Evolutionary conservation across 108 stramenopile species (phyloP).

Genomic region (Cyclotella kingstonii): DNA sequence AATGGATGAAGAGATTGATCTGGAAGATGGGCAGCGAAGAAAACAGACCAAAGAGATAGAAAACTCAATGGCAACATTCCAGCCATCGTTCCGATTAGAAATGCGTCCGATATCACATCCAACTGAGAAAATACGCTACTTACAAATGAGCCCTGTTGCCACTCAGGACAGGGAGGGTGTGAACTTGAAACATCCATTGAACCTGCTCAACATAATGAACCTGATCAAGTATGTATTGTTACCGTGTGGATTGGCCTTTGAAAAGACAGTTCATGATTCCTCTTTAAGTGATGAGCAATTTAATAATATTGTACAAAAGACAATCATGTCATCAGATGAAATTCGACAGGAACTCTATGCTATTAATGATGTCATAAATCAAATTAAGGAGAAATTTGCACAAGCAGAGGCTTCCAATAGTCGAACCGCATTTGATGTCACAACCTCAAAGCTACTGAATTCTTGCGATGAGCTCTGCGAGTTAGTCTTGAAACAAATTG

Average conservation of each 20-base stretch:
- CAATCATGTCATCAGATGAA: background rate
- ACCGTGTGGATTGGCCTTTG: constrained; percentile 17
- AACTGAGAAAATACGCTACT: constrained; percentile 12
- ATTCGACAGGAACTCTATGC: background rate
- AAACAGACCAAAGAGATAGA: background rate
- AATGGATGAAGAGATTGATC: constrained; percentile 22
- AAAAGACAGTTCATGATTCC: background rate
- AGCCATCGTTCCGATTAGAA: constrained; percentile 4
- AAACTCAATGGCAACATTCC: background rate
- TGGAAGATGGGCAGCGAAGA: constrained; percentile 34
- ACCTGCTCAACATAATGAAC: constrained; percentile 5
- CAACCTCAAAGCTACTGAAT: constrained; percentile 5
- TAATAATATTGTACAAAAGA: constrained; percentile 4
- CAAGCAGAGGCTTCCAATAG: constrained; percentile 6
- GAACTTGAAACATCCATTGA: constrained; percentile 4
- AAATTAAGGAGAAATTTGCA: constrained; percentile 6
- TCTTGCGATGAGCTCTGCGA: constrained; percentile 15
- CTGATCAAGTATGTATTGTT: constrained; percentile 25
- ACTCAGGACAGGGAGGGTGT: background rate
- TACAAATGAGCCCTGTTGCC: background rate
- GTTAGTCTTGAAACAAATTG: constrained; percentile 6
- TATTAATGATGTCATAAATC: background rate
- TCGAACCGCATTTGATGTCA: constrained; percentile 16
- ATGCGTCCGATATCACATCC: constrained; percentile 12
- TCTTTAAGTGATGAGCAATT: constrained; percentile 6